Percentiles rank a stretch among this genome's conserved stretches.
These are phyloP conservation scores for Priceomyces haplophilus DNA, from an alignment of 805 yeast genomes.

Conservation along the genomic window DNA sequence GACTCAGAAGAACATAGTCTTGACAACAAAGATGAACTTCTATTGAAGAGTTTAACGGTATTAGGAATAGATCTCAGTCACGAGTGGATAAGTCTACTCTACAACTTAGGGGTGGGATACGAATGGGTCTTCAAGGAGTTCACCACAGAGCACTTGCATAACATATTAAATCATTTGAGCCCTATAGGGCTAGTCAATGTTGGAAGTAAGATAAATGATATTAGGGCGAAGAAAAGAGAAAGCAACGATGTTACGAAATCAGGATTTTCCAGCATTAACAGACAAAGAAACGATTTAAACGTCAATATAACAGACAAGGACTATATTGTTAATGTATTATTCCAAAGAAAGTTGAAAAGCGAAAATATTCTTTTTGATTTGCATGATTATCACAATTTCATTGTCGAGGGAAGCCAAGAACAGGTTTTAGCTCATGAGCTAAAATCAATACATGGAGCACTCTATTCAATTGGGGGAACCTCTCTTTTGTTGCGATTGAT, in stretches of 20 bases:
- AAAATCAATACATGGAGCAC: constrained; percentile 25
- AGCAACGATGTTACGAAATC: constrained; percentile 2
- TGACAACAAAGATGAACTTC: constrained; percentile 22
- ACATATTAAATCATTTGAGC: constrained; percentile 39
- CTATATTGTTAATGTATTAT: constrained; percentile 14
- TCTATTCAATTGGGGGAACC: constrained; percentile 52
- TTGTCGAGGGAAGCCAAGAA: constrained; percentile 7
- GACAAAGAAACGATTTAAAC: neutral
- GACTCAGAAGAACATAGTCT: constrained; percentile 9
- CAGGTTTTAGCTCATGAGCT: constrained; percentile 21
- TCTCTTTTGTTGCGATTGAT: constrained; percentile 44
- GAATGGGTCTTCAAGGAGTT: constrained; percentile 45
- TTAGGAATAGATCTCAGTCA: constrained; percentile 33
- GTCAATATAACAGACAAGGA: constrained; percentile 11
- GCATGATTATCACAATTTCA: constrained; percentile 10
- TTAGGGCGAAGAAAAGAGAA: constrained; percentile 13
- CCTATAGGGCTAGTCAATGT: constrained; percentile 35
- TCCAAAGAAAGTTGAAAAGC: constrained; percentile 11
- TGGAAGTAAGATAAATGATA: constrained; percentile 31
- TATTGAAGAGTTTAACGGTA: constrained; percentile 38
- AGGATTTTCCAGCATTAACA: constrained; percentile 1
- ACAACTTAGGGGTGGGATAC: constrained; percentile 44
- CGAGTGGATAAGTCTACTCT: constrained; percentile 53
- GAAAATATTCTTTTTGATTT: constrained; percentile 21
- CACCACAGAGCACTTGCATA: constrained; percentile 32